A percentile compares a stretch with the other conserved stretches of the same genome.
phyloP scores from a whole-genome alignment of 2,329 filamentous ascomycete species.

The Ophiostoma himal-ulmi region DNA sequence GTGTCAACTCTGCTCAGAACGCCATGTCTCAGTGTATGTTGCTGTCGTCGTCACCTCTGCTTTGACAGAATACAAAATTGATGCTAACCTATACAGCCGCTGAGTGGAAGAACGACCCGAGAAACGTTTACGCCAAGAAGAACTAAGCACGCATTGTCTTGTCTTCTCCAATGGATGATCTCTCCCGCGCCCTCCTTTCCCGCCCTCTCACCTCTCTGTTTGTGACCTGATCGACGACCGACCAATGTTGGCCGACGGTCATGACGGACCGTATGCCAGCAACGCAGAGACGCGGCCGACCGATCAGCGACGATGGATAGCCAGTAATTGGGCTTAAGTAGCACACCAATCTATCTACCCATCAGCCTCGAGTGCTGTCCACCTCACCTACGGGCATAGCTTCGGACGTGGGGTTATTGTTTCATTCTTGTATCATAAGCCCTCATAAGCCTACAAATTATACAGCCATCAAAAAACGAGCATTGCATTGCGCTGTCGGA shows the following conservation, averaged over 20 bases:
- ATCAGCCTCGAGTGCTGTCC: neutral
- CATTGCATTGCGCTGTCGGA: neutral
- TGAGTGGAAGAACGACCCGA: constrained; percentile 95
- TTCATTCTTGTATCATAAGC: neutral
- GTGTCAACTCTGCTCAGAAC: constrained; percentile 77
- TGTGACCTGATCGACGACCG: neutral
- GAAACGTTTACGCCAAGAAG: constrained; percentile 62
- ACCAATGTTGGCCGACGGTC: neutral
- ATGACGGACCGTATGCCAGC: neutral
- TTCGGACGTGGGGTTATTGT: neutral
- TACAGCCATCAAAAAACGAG: neutral
- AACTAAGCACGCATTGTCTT: constrained; percentile 22
- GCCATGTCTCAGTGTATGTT: constrained; percentile 68
- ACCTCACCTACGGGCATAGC: neutral
- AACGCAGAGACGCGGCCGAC: neutral
- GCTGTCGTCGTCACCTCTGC: no score
- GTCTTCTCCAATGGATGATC: neutral
- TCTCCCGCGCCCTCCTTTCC: neutral
- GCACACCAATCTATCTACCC: neutral
- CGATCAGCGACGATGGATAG: neutral
- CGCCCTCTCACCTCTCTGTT: no score
- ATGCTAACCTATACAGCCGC: constrained; percentile 53
- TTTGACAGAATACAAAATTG: no score
- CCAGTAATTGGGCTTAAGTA: neutral
- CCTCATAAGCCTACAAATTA: neutral